Conservation (phyloP, 1,284 basidiomycete genomes). For the Sporisorium scitamineum region DNA sequence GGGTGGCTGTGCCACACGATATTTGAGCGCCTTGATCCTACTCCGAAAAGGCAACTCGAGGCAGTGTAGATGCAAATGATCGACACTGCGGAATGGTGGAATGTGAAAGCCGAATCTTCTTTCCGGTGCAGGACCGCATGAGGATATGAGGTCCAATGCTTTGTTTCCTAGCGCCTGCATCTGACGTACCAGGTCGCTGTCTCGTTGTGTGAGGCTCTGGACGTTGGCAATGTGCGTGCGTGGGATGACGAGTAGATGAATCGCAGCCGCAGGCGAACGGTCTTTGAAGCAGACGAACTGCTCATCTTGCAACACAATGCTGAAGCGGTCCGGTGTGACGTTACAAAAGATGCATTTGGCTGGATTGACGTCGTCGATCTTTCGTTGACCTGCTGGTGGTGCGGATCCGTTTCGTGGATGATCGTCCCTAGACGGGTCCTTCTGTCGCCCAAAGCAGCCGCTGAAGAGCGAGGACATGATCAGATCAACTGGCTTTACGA, state of each 20-base stretch:
- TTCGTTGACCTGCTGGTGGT: constrained; percentile 21
- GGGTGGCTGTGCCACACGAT: constrained; percentile 71
- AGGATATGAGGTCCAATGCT: constrained; percentile 71
- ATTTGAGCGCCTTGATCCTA: constrained; percentile 73
- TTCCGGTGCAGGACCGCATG: constrained; percentile 17
- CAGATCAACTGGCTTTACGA: not conserved
- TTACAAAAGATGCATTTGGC: constrained; percentile 75
- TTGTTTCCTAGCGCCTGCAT: constrained; percentile 77
- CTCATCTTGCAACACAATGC: constrained; percentile 76
- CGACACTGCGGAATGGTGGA: constrained; percentile 82
- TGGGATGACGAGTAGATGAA: constrained; percentile 78
- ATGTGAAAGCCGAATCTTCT: constrained; percentile 71
- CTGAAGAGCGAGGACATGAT: constrained; percentile 28
- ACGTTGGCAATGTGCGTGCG: constrained; percentile 73
- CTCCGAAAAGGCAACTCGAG: constrained; percentile 78
- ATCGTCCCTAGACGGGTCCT: not conserved
- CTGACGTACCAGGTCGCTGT: constrained; percentile 71
- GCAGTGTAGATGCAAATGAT: constrained; percentile 84
- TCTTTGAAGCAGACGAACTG: constrained; percentile 77
- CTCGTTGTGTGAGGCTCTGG: constrained; percentile 70
- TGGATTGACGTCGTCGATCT: constrained; percentile 35
- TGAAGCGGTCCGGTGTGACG: constrained; percentile 74
- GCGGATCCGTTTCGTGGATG: not conserved
- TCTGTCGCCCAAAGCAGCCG: constrained; percentile 28
- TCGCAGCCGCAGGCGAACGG: constrained; percentile 74